These are phyloP conservation scores for Acorus calamus DNA, from an alignment of 106 monocot species.

Conservation along the genomic window DNA sequence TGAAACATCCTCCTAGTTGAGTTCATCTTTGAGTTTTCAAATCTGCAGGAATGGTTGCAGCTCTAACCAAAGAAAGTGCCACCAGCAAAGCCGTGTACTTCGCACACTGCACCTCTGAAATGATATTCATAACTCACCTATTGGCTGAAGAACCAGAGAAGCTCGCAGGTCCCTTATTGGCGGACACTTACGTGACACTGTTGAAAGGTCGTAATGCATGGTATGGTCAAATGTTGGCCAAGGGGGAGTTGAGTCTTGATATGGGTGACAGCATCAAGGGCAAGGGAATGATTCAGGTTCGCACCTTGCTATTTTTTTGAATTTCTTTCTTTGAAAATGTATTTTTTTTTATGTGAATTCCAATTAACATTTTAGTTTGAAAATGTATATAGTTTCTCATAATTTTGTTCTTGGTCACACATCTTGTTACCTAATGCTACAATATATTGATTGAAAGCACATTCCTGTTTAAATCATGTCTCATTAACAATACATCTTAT, in stretches of 20 bases:
- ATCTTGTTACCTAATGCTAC: no score
- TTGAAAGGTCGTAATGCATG: slow-evolving; percentile 96
- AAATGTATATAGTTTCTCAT: no score
- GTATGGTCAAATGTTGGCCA: slow-evolving; percentile 93
- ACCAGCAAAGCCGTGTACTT: slow-evolving; percentile 96
- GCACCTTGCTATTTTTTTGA: not conserved
- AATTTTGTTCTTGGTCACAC: no score
- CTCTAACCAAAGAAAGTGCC: slow-evolving; percentile 93
- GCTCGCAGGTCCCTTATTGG: slow-evolving; percentile 85
- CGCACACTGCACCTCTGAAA: slow-evolving; percentile 94
- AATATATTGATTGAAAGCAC: no score
- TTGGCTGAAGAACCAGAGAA: slow-evolving; percentile 88
- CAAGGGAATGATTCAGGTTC: slow-evolving; percentile 97
- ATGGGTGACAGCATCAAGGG: slow-evolving; percentile 99
- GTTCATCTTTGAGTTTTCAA: not conserved
- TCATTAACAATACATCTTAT: no score
- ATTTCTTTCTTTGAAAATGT: no score
- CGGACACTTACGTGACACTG: slow-evolving; percentile 89
- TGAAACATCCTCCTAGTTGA: no score
- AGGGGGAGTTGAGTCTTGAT: slow-evolving; percentile 67
- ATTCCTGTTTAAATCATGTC: no score
- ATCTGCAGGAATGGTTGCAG: slow-evolving; percentile 80
- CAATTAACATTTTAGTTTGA: no score
- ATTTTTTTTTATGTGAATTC: no score
- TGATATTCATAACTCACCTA: slow-evolving; percentile 96